Evolutionary conservation across 1,139 yeast species (phyloP).

Genomic region (Geotrichum armillariae): DNA sequence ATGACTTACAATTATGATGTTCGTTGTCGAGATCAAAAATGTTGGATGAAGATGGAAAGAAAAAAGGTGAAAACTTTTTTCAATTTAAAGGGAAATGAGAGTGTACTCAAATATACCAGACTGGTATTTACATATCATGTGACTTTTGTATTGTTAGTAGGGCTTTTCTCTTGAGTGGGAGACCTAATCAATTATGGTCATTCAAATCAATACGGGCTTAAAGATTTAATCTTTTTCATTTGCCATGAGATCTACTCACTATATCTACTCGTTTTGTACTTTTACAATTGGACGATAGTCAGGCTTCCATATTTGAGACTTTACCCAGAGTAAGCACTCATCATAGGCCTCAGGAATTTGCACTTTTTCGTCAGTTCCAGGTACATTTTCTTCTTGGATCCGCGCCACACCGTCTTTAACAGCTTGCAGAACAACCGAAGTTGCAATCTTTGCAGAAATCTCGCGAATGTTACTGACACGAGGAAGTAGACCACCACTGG

Average conservation of each 20-base stretch:
- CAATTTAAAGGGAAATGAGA: no score
- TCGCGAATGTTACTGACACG: slow-evolving; percentile 82
- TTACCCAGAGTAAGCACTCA: slow-evolving; percentile 83
- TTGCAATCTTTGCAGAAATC: slow-evolving; percentile 86
- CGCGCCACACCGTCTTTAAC: slow-evolving; percentile 82
- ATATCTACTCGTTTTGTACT: no score
- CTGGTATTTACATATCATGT: no score
- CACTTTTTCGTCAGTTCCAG: slow-evolving; percentile 53
- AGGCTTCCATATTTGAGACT: slow-evolving; percentile 94
- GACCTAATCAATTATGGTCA: no score
- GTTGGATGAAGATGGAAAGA: background rate
- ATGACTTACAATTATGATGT: slow-evolving; percentile 35
- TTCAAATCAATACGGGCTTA: no score
- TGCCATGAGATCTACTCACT: background rate
- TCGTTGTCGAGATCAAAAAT: no score
- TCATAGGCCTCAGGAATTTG: slow-evolving; percentile 80
- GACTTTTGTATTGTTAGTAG: no score
- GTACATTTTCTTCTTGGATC: slow-evolving; percentile 55
- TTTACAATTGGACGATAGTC: slow-evolving; percentile 83
- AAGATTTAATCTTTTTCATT: no score
- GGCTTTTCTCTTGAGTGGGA: no score
- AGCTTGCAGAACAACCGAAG: slow-evolving; percentile 88
- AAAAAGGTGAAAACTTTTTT: background rate
- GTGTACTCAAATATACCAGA: no score
- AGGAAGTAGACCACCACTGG: slow-evolving; percentile 85